Evolutionary conservation across 2,329 filamentous ascomycete species (phyloP), one percentile per base, ranked within the genome.

Genomic region (Aspergillus sp.): DNA sequence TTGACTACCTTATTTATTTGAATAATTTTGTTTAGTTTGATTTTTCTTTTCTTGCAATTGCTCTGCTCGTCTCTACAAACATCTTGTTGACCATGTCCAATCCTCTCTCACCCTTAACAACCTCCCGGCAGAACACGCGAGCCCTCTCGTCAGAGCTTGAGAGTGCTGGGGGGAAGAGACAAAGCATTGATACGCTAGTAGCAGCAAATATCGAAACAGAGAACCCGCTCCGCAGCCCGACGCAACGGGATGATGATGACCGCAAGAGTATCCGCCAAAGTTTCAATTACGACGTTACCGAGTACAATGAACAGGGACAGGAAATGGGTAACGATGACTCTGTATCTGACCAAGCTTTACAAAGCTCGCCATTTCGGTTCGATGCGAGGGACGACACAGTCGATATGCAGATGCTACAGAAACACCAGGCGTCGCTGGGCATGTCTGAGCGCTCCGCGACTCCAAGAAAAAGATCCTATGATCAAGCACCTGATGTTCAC

Each of bases 91-190:
- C 41, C 53, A 78, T 78, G 75, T 68, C 74, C 55, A 72, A 71
- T 56, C 74, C 75, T 52, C 64, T 78, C 33, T 76, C 73, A 5
- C 71, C 73, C n/a, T 68, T 78, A 46, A 74, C 75, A 41, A 66
- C 74, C 24, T 75, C 75, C 45, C 72, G 69, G 60, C 75, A 77
- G 58, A 79, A 78, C 61, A 70, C 70, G 43, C 73, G 75, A 59
- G 66, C 66, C 48, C 66, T 66, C 33, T 75, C 70, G n/a, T 65
- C 67, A 41, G 63, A 59, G 53, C 64, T 60, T 39, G 59, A 58
- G 35, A 59, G 55, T 31, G 57, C 60, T 35, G 56, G 55, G 27
- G 62, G 53, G 33, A 65, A 63, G 24, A 31, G 21, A 21, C 51
- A 49, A 31, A 58, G 40, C 27, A 59, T 62, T 55, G 64, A 63